Percentiles rank a stretch among this genome's conserved stretches.
phyloP scores from a whole-genome alignment of 1,139 yeast species.

The Pichiaceae sp. region DNA sequence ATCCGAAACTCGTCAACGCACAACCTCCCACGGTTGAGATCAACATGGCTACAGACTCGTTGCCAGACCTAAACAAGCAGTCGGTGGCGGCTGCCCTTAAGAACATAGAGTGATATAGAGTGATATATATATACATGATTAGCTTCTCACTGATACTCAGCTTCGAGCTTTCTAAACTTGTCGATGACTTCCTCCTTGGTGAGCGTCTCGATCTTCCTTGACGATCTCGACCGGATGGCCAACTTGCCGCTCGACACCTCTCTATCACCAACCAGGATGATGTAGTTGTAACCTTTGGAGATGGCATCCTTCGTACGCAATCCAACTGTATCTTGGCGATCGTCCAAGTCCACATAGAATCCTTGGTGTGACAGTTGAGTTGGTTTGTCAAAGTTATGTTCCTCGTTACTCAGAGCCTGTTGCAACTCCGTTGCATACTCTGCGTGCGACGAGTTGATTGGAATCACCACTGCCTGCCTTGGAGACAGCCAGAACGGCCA shows the following conservation, averaged over 20 bases:
- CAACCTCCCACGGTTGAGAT: conserved; percentile 17
- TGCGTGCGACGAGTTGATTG: conserved; percentile 53
- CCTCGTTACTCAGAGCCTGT: conserved; percentile 38
- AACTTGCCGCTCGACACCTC: conserved; percentile 57
- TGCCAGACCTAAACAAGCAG: conserved; percentile 16
- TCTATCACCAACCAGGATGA: conserved; percentile 79
- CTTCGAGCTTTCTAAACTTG: conserved; percentile 44
- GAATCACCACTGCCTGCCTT: conserved; percentile 82
- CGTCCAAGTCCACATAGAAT: conserved; percentile 71
- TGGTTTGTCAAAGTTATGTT: conserved; percentile 28
- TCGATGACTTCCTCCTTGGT: conserved; percentile 38
- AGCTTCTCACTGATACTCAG: conserved; percentile 16
- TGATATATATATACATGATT: not conserved
- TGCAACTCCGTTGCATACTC: conserved; percentile 47
- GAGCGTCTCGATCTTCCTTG: conserved; percentile 38
- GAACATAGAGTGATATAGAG: conserved; percentile 2
- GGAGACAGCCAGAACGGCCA: conserved; percentile 99
- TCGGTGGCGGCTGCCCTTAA: conserved; percentile 12
- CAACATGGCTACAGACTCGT: conserved; percentile 14
- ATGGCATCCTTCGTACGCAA: conserved; percentile 73
- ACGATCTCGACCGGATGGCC: conserved; percentile 60
- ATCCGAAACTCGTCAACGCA: conserved; percentile 15
- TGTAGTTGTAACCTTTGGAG: conserved; percentile 67
- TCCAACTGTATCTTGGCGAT: conserved; percentile 71
- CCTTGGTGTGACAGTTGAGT: conserved; percentile 49